Evolutionary conservation across 2,329 filamentous ascomycete species (phyloP).

Genomic region (Aspergillus pseudoviridinutans): DNA sequence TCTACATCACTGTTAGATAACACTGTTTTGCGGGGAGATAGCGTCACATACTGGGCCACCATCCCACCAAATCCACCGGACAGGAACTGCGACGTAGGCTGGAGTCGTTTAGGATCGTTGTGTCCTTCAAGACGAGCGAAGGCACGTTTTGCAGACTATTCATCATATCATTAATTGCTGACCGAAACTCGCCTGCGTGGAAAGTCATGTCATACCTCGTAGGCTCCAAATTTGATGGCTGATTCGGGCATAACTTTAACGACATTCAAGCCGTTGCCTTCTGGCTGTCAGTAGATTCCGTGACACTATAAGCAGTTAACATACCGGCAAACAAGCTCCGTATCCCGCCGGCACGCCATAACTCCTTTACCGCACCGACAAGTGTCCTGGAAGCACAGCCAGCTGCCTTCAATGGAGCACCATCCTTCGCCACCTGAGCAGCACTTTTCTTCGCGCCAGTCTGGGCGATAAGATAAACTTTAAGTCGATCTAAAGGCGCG

Average conservation of each 20-base stretch:
- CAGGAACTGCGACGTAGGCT: conserved; percentile 80
- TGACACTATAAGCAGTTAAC: conserved; percentile 23
- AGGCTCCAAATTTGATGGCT: conserved; percentile 96
- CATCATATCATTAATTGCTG: conserved; percentile 12
- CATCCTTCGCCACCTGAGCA: conserved; percentile 64
- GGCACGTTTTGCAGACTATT: conserved; percentile 74
- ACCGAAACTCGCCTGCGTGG: background rate
- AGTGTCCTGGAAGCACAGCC: conserved; percentile 67
- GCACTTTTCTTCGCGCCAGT: conserved; percentile 61
- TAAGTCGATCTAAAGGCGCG: conserved; percentile 91
- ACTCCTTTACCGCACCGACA: conserved; percentile 65
- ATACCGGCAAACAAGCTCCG: conserved; percentile 88
- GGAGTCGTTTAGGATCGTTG: conserved; percentile 72
- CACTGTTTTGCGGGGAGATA: background rate
- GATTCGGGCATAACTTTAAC: conserved; percentile 98
- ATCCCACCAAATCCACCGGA: conserved; percentile 90
- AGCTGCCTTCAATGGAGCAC: conserved; percentile 61
- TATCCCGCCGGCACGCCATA: conserved; percentile 83
- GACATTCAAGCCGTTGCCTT: conserved; percentile 94
- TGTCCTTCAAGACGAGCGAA: conserved; percentile 87
- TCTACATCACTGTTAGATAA: conserved; percentile 41
- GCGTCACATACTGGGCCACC: conserved; percentile 73
- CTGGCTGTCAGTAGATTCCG: conserved; percentile 15
- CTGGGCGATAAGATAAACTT: conserved; percentile 95
- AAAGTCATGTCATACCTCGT: conserved; percentile 58